Base-by-base conservation (phyloP, 495 filamentous ascomycete species). In the Physcia stellaris region DNA sequence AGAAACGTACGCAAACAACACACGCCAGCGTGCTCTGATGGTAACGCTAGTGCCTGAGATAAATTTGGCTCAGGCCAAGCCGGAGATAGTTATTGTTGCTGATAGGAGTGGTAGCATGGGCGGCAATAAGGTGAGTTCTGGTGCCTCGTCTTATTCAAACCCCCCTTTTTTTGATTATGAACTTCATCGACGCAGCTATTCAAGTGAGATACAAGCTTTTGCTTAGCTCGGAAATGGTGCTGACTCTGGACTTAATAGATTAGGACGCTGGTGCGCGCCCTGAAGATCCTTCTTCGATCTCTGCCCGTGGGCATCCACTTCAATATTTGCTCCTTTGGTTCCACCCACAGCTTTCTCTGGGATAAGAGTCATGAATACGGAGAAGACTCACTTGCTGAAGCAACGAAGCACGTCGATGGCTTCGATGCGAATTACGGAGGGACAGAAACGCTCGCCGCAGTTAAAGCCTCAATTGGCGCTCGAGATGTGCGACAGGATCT, bases 291-390 rank as follows among this genome's bases (percentile, higher is more conserved):
- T 45, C 59, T 86, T 23, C 82, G 80, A 45, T 79, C 74, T 0
- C 54, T 86, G 12, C 79, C 80, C 2, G 43, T 73, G 1, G 77
- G 77, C 1, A 58, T 74, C 35, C 72, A 68, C 49, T 85, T 86
- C 61, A 83, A 86, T 53, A 82, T 85, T 41, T 78, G 73, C 54
- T 80, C 73, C 1, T 86, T 86, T 43, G 80, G 80, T 7, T 57
- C 37, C 16, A 11, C 13, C 0, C 46, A 68, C 44, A 49, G 54
- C 0, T 74, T 79, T 40, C 59, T 86, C 10, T 86, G 79, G 68
- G 31, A 53, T 0, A 64, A 60, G 6, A 79, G 73, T 28, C 56
- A 62, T 41, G 51, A 54, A 0, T 85, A 83, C 47, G 64, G 62
- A 18, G 54, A 66, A 19, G 49, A 47, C 0, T 71, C 58, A 5